Conservation (phyloP, 768 basidiomycete species). For the Boletus reticulatus region DNA sequence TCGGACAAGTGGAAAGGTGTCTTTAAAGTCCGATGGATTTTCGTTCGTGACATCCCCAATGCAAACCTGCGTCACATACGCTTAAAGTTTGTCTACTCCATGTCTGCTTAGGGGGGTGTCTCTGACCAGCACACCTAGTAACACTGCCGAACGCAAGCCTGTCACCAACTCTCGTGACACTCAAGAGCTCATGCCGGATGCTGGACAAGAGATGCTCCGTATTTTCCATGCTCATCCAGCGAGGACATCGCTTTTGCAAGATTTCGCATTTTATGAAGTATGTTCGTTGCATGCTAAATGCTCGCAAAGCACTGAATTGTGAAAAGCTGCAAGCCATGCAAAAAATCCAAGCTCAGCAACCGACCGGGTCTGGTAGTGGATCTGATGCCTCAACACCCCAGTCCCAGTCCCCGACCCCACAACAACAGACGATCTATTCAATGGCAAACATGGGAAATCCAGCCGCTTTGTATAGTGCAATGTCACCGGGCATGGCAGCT, state of each 20-base stretch:
- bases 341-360: constrained; percentile 47
- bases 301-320: constrained; percentile 5
- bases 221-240: constrained; percentile 95
- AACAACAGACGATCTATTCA: constrained; percentile 48
- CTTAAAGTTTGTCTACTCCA: constrained; percentile 52
- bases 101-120: neutral
- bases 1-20: constrained; percentile 99
- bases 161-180: constrained; percentile 98
- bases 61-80: constrained; percentile 87
- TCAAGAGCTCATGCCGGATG: constrained; percentile 93
- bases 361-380: constrained; percentile 25
- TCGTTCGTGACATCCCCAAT: constrained; percentile 93
- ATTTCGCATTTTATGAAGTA: constrained; percentile 91
- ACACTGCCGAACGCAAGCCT: constrained; percentile 97
- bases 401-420: constrained; percentile 39
- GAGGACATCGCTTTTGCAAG: constrained; percentile 89
- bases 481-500: constrained; percentile 31
- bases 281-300: constrained; percentile 11
- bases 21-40: constrained; percentile 98
- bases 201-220: constrained; percentile 93
- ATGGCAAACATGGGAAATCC: constrained; percentile 43
- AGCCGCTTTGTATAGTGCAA: constrained; percentile 38
- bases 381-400: constrained; percentile 32
- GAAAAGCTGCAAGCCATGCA: constrained; percentile 81
- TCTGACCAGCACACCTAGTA: constrained; percentile 47